phyloP scores from a whole-genome alignment of 306 rosid species.

The Fragaria ananassa region DNA sequence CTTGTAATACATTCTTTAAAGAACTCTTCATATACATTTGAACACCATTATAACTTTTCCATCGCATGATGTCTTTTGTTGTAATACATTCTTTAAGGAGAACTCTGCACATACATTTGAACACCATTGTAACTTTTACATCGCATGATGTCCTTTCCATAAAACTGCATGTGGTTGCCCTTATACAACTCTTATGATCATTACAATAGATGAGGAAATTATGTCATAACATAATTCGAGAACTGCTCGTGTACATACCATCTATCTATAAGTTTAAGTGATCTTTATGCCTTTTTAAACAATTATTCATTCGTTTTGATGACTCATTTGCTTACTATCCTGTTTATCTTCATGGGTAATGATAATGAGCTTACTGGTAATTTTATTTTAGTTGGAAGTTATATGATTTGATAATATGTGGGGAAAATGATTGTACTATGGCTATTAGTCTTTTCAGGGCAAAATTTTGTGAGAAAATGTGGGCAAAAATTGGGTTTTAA shows the following conservation, averaged over 20 bases:
- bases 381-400: not conserved
- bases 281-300: not conserved
- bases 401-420: no score
- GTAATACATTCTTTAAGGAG: not conserved
- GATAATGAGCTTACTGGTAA: not conserved
- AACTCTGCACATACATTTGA: not conserved
- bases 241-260: not conserved
- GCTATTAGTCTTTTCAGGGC: no score
- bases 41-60: no score
- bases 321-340: not conserved
- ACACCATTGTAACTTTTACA: not conserved
- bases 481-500: not conserved
- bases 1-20: no score
- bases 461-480: not conserved
- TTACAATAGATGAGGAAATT: not conserved
- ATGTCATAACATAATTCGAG: not conserved
- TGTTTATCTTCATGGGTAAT: not conserved
- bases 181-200: not conserved
- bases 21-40: no score
- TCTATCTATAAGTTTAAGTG: not conserved
- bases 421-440: no score
- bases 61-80: not conserved
- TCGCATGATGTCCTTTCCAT: not conserved
- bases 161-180: not conserved
- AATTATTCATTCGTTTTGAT: not conserved